phyloP scores from a whole-genome alignment of 805 yeast species.

The Wilhelminamyces savonicus region DNA sequence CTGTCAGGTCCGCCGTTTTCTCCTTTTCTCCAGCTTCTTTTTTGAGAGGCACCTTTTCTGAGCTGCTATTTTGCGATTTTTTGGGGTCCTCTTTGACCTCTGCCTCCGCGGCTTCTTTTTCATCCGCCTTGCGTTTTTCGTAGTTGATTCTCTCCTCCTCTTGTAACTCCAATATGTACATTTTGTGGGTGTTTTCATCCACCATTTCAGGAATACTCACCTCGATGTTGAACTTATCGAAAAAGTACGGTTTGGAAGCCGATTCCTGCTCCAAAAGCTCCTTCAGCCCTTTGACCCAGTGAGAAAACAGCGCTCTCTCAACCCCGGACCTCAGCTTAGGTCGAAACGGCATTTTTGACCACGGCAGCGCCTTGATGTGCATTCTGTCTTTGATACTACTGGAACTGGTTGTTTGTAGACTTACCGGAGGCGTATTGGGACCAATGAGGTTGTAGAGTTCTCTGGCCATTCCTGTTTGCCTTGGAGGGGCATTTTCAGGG shows the following conservation, averaged over 20 bases:
- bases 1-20: constrained; percentile 1
- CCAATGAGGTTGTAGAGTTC: constrained; percentile 87
- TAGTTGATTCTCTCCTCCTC: constrained; percentile 11
- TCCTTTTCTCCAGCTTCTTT: constrained; percentile 3
- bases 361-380: constrained; percentile 68
- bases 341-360: constrained; percentile 66
- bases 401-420: constrained; percentile 14
- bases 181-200: constrained; percentile 51
- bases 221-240: constrained; percentile 66
- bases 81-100: too few species aligned
- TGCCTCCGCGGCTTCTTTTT: constrained; percentile 4
- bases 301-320: constrained; percentile 49
- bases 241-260: constrained; percentile 46
- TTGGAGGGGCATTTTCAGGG: constrained; percentile 11
- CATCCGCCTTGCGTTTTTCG: constrained; percentile 2
- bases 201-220: constrained; percentile 66
- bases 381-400: constrained; percentile 60
- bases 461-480: constrained; percentile 72
- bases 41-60: not conserved
- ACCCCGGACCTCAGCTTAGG: too few species aligned
- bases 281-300: constrained; percentile 81
- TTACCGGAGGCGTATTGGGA: constrained; percentile 83
- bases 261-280: constrained; percentile 30
- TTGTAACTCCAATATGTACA: constrained; percentile 38
- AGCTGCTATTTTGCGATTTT: too few species aligned